Percentiles rank a stretch among this genome's conserved stretches.
These are phyloP conservation scores for Suillus tomentosus DNA, from an alignment of 768 basidiomycete species.

Conservation along the genomic window DNA sequence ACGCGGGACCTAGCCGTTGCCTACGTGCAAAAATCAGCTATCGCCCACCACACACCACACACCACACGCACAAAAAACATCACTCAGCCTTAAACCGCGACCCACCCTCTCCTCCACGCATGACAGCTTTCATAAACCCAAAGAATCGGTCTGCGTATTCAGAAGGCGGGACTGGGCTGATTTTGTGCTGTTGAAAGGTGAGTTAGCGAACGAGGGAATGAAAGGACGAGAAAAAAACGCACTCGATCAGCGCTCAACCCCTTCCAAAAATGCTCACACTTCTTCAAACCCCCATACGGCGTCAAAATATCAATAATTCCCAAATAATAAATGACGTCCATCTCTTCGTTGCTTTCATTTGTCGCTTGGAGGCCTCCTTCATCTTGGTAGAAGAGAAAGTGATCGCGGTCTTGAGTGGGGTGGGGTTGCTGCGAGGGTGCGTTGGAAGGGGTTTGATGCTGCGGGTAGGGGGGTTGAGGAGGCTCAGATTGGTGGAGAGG, in stretches of 20 bases:
- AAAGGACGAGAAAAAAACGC: constrained; percentile 34
- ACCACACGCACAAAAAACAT: constrained; percentile 4
- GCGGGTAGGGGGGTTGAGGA: neutral
- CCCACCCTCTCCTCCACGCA: constrained; percentile 78
- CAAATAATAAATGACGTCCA: constrained; percentile 87
- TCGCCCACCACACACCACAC: neutral
- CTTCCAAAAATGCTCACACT: constrained; percentile 90
- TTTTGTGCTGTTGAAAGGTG: constrained; percentile 69
- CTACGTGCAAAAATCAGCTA: neutral
- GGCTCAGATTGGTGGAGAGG: neutral
- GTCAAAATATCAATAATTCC: constrained; percentile 98
- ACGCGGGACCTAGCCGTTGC: neutral
- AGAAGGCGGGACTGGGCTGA: constrained; percentile 85
- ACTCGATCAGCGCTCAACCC: constrained; percentile 86
- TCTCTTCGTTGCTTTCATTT: constrained; percentile 73
- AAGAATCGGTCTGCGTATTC: constrained; percentile 93
- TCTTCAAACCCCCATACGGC: constrained; percentile 78
- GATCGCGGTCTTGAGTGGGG: constrained; percentile 38
- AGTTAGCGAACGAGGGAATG: neutral
- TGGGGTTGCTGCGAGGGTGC: neutral
- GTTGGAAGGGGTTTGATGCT: neutral
- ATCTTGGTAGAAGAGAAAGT: constrained; percentile 95
- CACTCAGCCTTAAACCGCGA: constrained; percentile 49
- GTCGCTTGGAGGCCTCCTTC: constrained; percentile 93
- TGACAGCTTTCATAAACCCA: constrained; percentile 79